Base-by-base conservation (phyloP, 2,329 filamentous ascomycete species). In the Sclerotinia trifoliorum region DNA sequence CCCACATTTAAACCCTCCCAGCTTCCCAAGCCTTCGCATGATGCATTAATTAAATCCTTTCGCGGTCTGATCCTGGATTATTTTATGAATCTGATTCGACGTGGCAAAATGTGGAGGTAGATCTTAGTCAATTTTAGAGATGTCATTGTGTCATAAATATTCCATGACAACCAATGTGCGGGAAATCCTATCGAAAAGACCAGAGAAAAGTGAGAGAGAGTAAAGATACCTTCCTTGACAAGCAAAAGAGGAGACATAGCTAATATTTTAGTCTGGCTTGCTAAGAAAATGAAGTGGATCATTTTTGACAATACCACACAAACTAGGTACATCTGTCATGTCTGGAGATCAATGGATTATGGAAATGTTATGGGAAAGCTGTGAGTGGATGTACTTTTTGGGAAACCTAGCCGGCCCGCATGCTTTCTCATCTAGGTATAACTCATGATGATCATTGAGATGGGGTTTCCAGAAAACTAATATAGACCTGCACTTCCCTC, bases 21-120 rank as follows among this genome's bases (percentile, higher is more conserved):
- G 42, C 48, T 49, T 49, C 21, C 29, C 46, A 21, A 29, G 21
- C 15, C 46, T 39, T 62, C 51, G 17, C 46, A 51, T 19, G 29
- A 42, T 51, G 60, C 60, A 62, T 51, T 51, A 39, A n/a, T 51
- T 26, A 13, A 51, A 63, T 63, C 32, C 46, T 51, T 51, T 51
- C 29, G 29, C 8, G 15, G 19, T 48, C 11, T n/a, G 3, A 62
- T 24, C 60, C 46, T 51, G 6, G 29, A 21, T 19, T 8, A 39
- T 26, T 5, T 1, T 51, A 13, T 10, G 26, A 13, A 6, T 42
- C 5, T 63, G 60, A 63, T 63, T 63, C 60, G 60, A 24, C 32
- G 48, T 63, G 60, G 46, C 46, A 39, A 51, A 62, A 51, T 63
- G 60, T 63, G 60, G 60, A 63, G 60, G 60, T 63, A 63, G 60